Conservation (phyloP, 345 rosid genomes). For the Xanthoceras sorbifolium region DNA sequence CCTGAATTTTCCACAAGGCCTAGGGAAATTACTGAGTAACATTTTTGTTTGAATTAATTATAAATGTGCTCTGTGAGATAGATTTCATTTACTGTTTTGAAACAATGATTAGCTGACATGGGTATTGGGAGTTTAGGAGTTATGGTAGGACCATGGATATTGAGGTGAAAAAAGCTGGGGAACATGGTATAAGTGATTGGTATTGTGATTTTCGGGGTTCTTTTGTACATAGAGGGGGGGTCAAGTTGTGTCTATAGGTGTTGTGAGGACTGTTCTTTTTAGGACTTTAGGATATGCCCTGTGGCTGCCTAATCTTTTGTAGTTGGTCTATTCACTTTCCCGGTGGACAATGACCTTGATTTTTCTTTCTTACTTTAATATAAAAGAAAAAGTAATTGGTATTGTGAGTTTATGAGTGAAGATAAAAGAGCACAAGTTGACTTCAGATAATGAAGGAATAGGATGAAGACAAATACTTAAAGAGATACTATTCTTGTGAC, state of each 20-base stretch:
- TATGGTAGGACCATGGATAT: not conserved
- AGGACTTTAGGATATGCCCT: not conserved
- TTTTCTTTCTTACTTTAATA: not conserved
- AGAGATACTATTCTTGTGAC: not conserved
- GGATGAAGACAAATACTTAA: not conserved
- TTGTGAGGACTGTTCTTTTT: not conserved
- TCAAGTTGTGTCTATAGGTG: not conserved
- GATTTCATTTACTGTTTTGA: not conserved
- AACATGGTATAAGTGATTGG: not conserved
- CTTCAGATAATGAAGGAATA: not conserved
- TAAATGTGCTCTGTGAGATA: not conserved
- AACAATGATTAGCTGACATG: not conserved
- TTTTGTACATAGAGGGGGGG: no score
- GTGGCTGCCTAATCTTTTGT: not conserved
- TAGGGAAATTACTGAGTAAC: not conserved
- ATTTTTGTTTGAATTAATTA: slow-evolving; percentile 3
- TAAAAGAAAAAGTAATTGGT: not conserved
- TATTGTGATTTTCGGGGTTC: not conserved
- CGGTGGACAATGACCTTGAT: not conserved
- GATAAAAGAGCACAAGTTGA: not conserved
- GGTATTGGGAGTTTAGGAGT: not conserved
- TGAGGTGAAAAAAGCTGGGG: no score
- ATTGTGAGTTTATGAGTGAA: not conserved
- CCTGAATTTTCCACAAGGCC: not conserved
- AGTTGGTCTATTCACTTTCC: not conserved